These are phyloP conservation scores for Chlorella sp. DNA, from an alignment of 139 green algal genomes.

Conservation along the genomic window DNA sequence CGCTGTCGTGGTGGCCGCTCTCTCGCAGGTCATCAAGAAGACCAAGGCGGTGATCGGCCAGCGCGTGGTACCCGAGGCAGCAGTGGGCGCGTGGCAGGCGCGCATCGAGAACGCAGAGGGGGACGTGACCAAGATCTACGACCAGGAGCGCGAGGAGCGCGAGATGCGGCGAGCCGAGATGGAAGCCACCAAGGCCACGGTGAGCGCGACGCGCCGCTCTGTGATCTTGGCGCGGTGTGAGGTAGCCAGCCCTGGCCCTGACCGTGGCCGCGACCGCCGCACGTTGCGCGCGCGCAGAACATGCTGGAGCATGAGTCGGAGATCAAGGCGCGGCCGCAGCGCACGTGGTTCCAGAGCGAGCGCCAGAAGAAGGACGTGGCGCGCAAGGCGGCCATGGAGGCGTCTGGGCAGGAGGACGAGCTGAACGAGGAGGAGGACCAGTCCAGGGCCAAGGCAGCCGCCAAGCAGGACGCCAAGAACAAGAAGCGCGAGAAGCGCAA, in stretches of 20 bases:
- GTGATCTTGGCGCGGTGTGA: not conserved
- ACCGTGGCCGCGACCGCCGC: not conserved
- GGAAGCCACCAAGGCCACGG: conserved; percentile 72
- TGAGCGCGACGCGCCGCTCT: not conserved
- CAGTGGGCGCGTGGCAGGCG: conserved; percentile 8
- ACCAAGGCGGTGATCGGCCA: conserved; percentile 53
- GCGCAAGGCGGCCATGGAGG: not conserved
- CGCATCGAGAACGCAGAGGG: conserved; percentile 57
- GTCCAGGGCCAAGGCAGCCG: not conserved
- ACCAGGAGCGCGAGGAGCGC: conserved; percentile 65
- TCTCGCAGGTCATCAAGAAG: conserved; percentile 63
- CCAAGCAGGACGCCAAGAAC: conserved; percentile 16
- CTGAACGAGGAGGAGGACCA: conserved; percentile 19
- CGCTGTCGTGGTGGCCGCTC: too few species aligned
- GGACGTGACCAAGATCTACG: conserved; percentile 49
- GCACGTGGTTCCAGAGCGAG: conserved; percentile 88
- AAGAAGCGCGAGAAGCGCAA: conserved; percentile 7
- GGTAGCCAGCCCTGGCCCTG: not conserved
- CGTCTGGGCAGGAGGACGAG: conserved; percentile 1
- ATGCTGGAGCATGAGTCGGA: conserved; percentile 90
- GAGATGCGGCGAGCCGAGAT: conserved; percentile 88
- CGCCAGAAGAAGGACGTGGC: conserved; percentile 36
- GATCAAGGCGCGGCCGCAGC: conserved; percentile 78
- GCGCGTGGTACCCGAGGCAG: conserved; percentile 49
- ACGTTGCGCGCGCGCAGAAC: conserved; percentile 60